phyloP scores from a whole-genome alignment of 495 filamentous ascomycete genomes.

The Hyaloscypha finlandica region DNA sequence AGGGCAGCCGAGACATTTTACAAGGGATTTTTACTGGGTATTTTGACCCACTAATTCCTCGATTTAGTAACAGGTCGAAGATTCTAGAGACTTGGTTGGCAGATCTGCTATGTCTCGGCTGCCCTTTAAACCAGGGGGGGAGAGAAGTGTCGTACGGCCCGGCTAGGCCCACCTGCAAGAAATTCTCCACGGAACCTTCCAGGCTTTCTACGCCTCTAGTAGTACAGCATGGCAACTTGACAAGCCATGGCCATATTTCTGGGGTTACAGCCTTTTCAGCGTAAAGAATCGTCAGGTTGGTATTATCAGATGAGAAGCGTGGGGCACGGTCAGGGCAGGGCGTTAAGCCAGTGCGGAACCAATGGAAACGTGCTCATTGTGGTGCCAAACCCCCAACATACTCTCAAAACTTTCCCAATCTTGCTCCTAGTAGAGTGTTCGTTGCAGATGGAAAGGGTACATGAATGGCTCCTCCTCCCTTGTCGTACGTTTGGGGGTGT shows the following conservation, averaged over 20 bases:
- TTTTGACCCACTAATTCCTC: too few relatives aligned
- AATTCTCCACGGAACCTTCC: not conserved
- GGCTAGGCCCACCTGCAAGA: not conserved
- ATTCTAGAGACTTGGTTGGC: too few relatives aligned
- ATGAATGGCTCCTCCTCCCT: constrained; percentile 13
- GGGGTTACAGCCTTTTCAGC: not conserved
- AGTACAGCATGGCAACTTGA: not conserved
- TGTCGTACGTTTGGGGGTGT: not conserved
- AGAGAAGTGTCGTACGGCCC: not conserved
- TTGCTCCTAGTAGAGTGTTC: not conserved
- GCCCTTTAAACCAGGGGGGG: too few relatives aligned
- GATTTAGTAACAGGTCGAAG: too few relatives aligned
- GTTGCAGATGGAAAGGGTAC: constrained; percentile 6
- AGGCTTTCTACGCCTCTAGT: not conserved
- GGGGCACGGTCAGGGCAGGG: not conserved
- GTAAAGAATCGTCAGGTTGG: not conserved
- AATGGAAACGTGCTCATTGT: constrained; percentile 13
- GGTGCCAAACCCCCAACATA: not conserved
- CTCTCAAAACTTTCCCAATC: constrained; percentile 5
- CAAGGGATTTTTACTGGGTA: too few relatives aligned
- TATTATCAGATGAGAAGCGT: constrained; percentile 1
- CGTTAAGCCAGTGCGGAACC: not conserved
- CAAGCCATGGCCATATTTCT: not conserved
- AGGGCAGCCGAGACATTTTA: too few relatives aligned
- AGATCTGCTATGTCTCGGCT: too few relatives aligned